Percentiles rank a stretch among this genome's conserved stretches.
Evolutionary conservation across 441 rosid genomes (phyloP).

Genomic region (Biscutella laevigata): DNA sequence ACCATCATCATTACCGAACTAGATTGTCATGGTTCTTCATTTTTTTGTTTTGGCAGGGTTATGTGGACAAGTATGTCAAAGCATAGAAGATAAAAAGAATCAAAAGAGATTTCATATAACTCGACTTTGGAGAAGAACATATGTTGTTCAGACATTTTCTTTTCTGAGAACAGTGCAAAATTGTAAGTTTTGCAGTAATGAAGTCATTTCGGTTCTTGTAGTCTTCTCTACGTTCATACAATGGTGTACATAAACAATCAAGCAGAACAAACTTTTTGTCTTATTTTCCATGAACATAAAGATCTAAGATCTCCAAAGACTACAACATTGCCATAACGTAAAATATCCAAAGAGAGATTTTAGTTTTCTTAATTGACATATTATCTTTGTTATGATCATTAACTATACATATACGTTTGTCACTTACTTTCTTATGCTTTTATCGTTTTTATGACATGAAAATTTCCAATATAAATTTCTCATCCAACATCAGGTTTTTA

Average conservation of each 20-base stretch:
- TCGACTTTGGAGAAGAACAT: slow-evolving; percentile 3
- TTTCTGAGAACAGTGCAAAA: neutral
- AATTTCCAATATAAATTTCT: too few species aligned
- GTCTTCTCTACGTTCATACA: neutral
- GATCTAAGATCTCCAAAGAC: neutral
- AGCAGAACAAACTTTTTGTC: neutral
- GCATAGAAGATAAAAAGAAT: slow-evolving; percentile 32
- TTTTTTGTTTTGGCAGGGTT: slow-evolving; percentile 56
- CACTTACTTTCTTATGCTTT: too few species aligned
- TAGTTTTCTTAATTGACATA: too few species aligned
- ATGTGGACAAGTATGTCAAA: slow-evolving; percentile 75
- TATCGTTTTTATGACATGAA: too few species aligned
- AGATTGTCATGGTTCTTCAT: slow-evolving; percentile 5
- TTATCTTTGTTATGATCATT: too few species aligned
- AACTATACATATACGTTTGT: too few species aligned
- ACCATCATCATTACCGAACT: neutral
- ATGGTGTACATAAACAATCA: slow-evolving; percentile 10
- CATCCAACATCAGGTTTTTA: too few species aligned
- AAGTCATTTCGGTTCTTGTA: too few species aligned
- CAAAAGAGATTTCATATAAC: neutral
- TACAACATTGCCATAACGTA: too few species aligned
- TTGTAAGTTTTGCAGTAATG: neutral
- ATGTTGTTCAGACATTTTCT: slow-evolving; percentile 9
- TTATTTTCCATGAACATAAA: neutral
- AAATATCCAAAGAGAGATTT: too few species aligned